phyloP scores from a whole-genome alignment of 2,329 filamentous ascomycete species.

The Amesomyces nigricolor region DNA sequence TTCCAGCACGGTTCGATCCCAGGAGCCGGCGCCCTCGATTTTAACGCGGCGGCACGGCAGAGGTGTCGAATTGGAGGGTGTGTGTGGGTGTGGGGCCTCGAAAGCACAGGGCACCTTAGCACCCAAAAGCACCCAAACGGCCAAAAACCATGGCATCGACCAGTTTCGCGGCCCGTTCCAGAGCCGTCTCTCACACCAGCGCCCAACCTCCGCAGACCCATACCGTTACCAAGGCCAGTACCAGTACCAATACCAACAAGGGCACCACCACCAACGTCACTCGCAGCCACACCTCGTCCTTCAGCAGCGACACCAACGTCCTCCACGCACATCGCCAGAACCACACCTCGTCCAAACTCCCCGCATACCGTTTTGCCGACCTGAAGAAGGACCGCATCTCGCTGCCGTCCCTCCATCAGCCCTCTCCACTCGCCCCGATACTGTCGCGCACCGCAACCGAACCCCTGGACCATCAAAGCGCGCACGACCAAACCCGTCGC shows the following conservation, averaged over 20 bases:
- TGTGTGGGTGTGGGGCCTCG: constrained; percentile 11
- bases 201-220: constrained; percentile 4
- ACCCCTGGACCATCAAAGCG: constrained; percentile 22
- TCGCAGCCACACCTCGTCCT: constrained; percentile 14
- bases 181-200: constrained; percentile 14
- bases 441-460: constrained; percentile 29
- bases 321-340: constrained; percentile 46
- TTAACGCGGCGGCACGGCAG: constrained; percentile 7
- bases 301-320: constrained; percentile 21
- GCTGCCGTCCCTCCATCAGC: constrained; percentile 33
- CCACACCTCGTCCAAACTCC: constrained; percentile 51
- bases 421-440: constrained; percentile 38
- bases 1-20: constrained; percentile 4
- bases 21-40: constrained; percentile 1
- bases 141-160: constrained; percentile 24
- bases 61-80: constrained; percentile 6
- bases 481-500: constrained; percentile 26
- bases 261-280: constrained; percentile 10
- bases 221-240: no score
- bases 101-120: constrained; percentile 10
- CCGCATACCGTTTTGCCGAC: constrained; percentile 50
- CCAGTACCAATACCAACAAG: constrained; percentile 4
- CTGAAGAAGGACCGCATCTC: constrained; percentile 35
- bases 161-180: constrained; percentile 19
- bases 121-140: constrained; percentile 2